Evolutionary conservation across 1,284 basidiomycete species (phyloP).

Genomic region (Ustilago trichophora): DNA sequence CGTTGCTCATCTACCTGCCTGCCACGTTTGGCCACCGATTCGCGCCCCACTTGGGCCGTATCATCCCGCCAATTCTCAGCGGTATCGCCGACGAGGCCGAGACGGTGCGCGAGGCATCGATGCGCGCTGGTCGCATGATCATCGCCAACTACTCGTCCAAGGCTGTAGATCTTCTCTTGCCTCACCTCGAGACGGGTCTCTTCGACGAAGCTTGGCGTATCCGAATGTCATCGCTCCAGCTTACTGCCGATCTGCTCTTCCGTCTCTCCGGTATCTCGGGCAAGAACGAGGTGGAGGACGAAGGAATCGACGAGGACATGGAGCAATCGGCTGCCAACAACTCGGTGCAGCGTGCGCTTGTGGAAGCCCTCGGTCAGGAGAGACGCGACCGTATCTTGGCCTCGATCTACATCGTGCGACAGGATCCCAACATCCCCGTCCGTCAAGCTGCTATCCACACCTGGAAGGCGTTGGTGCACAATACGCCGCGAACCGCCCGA

Average conservation of each 20-base stretch:
- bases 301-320: constrained; percentile 69
- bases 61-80: constrained; percentile 89
- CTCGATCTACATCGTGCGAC: constrained; percentile 89
- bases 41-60: constrained; percentile 92
- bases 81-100: constrained; percentile 94
- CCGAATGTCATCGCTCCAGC: constrained; percentile 86
- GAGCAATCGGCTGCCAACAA: constrained; percentile 73
- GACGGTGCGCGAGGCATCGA: constrained; percentile 88
- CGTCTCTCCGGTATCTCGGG: constrained; percentile 96
- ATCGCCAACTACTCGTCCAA: constrained; percentile 91
- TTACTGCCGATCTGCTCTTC: constrained; percentile 95
- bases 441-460: constrained; percentile 93
- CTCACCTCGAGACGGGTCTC: constrained; percentile 93
- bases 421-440: constrained; percentile 89
- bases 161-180: constrained; percentile 91
- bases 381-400: constrained; percentile 89
- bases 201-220: constrained; percentile 96
- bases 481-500: constrained; percentile 75
- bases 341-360: constrained; percentile 76
- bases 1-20: constrained; percentile 92
- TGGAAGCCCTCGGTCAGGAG: constrained; percentile 87
- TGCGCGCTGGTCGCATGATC: constrained; percentile 99
- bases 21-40: constrained; percentile 93
- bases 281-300: constrained; percentile 75
- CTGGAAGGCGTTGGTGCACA: constrained; percentile 97